These are phyloP conservation scores for Globisporangium orthogonon DNA, from an alignment of 352 stramenopile genomes.

Conservation along the genomic window DNA sequence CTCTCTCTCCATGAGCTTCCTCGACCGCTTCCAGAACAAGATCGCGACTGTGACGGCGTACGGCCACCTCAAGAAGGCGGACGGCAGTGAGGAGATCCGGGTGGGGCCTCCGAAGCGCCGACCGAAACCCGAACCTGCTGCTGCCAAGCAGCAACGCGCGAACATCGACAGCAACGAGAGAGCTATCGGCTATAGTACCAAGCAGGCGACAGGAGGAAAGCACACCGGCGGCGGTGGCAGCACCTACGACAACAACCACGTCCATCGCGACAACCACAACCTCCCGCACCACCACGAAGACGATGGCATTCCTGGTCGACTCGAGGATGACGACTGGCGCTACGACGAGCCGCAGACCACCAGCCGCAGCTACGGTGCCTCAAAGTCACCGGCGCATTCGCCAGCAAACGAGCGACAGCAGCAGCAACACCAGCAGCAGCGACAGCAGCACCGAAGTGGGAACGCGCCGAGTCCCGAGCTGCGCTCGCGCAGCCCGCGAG, in stretches of 20 bases:
- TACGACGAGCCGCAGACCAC: slow-evolving; percentile 12
- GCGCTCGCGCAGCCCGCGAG: slow-evolving; percentile 4
- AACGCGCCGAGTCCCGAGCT: neutral
- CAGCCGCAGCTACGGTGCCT: neutral
- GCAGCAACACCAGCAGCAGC: neutral
- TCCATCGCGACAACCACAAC: neutral
- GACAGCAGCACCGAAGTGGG: neutral
- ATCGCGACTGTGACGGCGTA: slow-evolving; percentile 78
- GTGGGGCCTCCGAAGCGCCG: slow-evolving; percentile 62
- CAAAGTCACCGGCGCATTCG: slow-evolving; percentile 7
- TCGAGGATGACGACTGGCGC: slow-evolving; percentile 5
- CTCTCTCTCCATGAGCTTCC: slow-evolving; percentile 54
- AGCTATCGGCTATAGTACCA: neutral
- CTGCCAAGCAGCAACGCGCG: slow-evolving; percentile 5
- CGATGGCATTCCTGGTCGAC: neutral
- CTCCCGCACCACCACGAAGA: neutral
- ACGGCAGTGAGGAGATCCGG: slow-evolving; percentile 77
- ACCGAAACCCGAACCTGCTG: slow-evolving; percentile 1
- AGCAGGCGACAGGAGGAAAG: slow-evolving; percentile 1
- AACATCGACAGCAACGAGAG: slow-evolving; percentile 12
- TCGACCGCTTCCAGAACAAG: slow-evolving; percentile 80
- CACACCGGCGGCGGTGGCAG: slow-evolving; percentile 11
- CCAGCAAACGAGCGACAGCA: slow-evolving; percentile 8
- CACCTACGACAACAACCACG: slow-evolving; percentile 23
- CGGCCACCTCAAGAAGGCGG: slow-evolving; percentile 68